Conservation (phyloP, 2,329 filamentous ascomycete genomes). For the Aspergillus sp. region DNA sequence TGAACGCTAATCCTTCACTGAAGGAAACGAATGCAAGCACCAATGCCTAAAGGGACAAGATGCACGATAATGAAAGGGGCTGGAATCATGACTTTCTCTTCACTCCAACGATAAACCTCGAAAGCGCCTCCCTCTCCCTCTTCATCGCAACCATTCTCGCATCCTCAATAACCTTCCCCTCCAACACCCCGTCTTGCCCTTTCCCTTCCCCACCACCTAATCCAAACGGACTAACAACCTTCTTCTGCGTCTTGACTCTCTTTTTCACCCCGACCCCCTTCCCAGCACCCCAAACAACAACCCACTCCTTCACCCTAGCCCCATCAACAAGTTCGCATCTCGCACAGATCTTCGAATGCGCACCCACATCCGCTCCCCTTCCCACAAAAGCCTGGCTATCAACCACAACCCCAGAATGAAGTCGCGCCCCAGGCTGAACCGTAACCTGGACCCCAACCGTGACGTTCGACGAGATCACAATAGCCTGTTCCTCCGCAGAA, state of each 20-base stretch:
- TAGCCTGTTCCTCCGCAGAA: constrained; percentile 14
- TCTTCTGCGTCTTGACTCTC: constrained; percentile 24
- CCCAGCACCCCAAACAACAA: constrained; percentile 68
- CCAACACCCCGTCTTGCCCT: constrained; percentile 28
- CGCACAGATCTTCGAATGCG: constrained; percentile 69
- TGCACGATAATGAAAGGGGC: neutral
- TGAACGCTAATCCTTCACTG: neutral
- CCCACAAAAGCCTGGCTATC: constrained; percentile 48
- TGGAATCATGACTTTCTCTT: constrained; percentile 26
- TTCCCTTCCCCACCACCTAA: constrained; percentile 15
- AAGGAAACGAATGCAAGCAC: neutral
- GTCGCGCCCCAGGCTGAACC: constrained; percentile 38
- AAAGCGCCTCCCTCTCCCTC: constrained; percentile 67
- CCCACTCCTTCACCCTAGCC: constrained; percentile 63
- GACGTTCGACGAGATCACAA: constrained; percentile 39
- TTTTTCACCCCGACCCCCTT: constrained; percentile 36
- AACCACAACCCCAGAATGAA: constrained; percentile 39
- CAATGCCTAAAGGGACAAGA: neutral
- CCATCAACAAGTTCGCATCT: constrained; percentile 59
- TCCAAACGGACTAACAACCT: constrained; percentile 12
- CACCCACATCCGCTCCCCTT: constrained; percentile 33
- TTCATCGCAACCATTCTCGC: constrained; percentile 63
- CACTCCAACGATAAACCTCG: constrained; percentile 56
- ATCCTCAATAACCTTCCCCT: constrained; percentile 62
- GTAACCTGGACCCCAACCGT: constrained; percentile 39